A percentile compares a stretch with the other conserved stretches of the same genome.
phyloP scores from a whole-genome alignment of 2,329 filamentous ascomycete species.

The Verticillium nonalfalfae region DNA sequence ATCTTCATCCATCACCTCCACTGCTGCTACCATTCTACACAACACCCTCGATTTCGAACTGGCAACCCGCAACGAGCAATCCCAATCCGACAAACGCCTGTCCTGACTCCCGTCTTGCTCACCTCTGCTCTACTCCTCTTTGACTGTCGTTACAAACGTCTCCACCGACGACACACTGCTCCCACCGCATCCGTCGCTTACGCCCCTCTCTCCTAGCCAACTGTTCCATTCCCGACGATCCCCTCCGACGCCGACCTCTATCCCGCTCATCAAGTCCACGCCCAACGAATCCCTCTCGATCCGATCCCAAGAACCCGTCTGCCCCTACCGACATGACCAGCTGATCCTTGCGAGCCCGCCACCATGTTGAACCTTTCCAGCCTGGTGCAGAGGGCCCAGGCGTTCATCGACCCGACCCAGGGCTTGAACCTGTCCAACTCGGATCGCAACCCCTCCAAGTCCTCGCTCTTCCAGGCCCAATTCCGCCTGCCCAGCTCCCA shows the following conservation, averaged over 20 bases:
- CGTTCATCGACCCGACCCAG: constrained; percentile 85
- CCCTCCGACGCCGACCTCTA: not conserved
- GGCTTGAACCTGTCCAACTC: constrained; percentile 66
- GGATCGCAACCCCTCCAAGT: constrained; percentile 81
- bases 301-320: not conserved
- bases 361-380: constrained; percentile 61
- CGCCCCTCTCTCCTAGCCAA: not conserved
- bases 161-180: not conserved
- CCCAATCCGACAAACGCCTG: not conserved
- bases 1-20: not conserved
- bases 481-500: constrained; percentile 92
- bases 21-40: not conserved
- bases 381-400: constrained; percentile 92
- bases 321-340: constrained; percentile 23
- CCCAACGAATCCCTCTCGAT: not conserved
- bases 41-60: not conserved
- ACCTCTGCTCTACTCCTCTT: not conserved
- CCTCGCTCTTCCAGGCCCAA: constrained; percentile 88
- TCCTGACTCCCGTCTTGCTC: not conserved
- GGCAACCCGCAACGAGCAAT: not conserved
- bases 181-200: not conserved
- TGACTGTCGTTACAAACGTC: not conserved
- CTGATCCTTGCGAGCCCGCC: constrained; percentile 17
- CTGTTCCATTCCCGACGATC: not conserved
- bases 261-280: no score